Evolutionary conservation across 2,329 filamentous ascomycete species (phyloP).

Genomic region (Stagonosporopsis cucurbitacearum): DNA sequence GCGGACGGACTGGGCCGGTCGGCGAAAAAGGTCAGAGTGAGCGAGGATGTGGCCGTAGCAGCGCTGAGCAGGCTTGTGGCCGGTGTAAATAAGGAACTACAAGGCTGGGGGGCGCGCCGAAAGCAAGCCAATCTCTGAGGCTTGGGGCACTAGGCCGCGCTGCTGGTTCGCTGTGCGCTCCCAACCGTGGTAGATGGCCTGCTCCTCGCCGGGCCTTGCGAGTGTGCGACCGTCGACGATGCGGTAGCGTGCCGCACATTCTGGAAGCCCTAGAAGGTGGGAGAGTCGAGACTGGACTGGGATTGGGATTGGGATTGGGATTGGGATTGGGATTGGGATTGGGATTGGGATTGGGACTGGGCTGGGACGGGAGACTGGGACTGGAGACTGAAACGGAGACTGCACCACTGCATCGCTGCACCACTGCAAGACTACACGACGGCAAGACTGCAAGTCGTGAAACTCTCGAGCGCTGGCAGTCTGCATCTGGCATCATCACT

Average conservation of each 20-base stretch:
- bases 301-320: no score
- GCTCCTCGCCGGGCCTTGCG: constrained; percentile 2
- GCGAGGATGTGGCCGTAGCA: constrained; percentile 10
- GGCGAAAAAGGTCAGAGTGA: constrained; percentile 16
- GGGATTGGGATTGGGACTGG: no score
- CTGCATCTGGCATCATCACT: no score
- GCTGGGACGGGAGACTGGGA: no score
- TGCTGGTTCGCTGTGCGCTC: neutral
- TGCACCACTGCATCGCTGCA: no score
- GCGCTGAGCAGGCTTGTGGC: neutral
- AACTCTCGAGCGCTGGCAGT: no score
- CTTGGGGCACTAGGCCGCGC: neutral
- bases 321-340: no score
- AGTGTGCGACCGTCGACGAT: no score
- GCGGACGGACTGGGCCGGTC: constrained; percentile 13
- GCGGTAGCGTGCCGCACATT: neutral
- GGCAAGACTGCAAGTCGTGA: no score
- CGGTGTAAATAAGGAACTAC: constrained; percentile 7
- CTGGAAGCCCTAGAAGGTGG: neutral
- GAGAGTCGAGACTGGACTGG: no score
- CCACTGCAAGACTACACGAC: no score
- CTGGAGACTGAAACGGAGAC: no score
- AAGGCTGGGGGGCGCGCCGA: neutral
- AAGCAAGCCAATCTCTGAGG: constrained; percentile 5
- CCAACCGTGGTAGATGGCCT: neutral